Evolutionary conservation across 768 basidiomycete genomes (phyloP), one percentile per base, ranked within the genome.

Genomic region (Suillus spraguei): DNA sequence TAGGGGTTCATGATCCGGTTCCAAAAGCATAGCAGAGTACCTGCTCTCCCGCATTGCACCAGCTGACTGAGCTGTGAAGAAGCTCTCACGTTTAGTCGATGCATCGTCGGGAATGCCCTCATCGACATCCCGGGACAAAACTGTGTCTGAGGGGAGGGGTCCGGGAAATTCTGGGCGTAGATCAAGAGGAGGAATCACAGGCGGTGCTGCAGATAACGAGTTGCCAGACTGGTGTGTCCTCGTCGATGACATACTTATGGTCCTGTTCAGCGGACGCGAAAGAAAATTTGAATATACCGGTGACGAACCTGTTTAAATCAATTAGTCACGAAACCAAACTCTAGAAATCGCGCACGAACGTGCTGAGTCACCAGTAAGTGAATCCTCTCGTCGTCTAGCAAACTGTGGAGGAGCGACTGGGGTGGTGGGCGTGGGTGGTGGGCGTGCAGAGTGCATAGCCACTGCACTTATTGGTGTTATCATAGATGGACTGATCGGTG

Each of bases 231-330:
- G 73, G 62, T 87, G 83, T 1, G 85, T 87, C 50, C 81, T 81
- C 17, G 86, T 86, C 2, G 89, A 90, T 1, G 82, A 84, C 63
- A 88, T 81, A 32, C 87, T 89, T 49, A 83, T 77, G 6, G 89
- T 87, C 39, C 89, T 80, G 69, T 89, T 91, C 62, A 90, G 74
- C 14, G 84, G 86, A 3, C 90, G 83, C 7, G 83, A 80, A 52
- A 91, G 78, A 70, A 91, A 91, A 0, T 86, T 77, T 9, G 81
- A 80, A 66, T 83, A 81, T 36, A 73, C 75, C 14, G 81, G 81
- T 16, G 85, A 85, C 17, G 83, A 84, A 44, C 82, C 84, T 83
- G 60, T 36, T 50, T 59, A 47, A 53, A 47, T 60, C 6, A 58
- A 36, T 61, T 28, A 53, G 53, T 16, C 22, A 47, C 16, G 53